Conservation (phyloP, 2,329 filamentous ascomycete species). For the Epichloe gansuensis region DNA sequence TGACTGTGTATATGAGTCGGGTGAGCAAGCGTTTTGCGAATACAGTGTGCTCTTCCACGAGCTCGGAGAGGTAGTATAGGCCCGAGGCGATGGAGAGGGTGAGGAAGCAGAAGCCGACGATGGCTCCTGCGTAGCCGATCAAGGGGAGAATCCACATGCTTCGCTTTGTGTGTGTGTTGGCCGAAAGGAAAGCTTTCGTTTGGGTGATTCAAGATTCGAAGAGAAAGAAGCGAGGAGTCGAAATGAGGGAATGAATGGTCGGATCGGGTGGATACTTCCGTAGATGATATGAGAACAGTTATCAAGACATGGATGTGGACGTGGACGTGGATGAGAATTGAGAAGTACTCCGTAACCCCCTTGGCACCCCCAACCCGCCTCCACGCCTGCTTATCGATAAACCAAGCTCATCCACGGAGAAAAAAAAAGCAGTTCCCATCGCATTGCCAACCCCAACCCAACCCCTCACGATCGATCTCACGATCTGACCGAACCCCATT, state of each 20-base stretch:
- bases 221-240: too few relatives aligned
- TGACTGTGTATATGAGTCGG: slow-evolving; percentile 71
- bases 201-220: not conserved
- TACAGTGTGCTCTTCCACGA: slow-evolving; percentile 96
- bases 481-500: not conserved
- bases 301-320: not conserved
- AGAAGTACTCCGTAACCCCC: not conserved
- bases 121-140: slow-evolving; percentile 75
- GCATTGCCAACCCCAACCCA: not conserved
- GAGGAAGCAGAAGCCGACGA: slow-evolving; percentile 84
- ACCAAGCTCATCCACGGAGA: slow-evolving; percentile 1
- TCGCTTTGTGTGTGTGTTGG: not conserved
- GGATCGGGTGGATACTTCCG: too few relatives aligned
- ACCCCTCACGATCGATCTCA: not conserved
- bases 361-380: too few relatives aligned
- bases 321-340: not conserved
- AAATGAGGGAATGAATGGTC: too few relatives aligned
- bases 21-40: slow-evolving; percentile 77
- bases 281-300: too few relatives aligned
- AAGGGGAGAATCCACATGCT: slow-evolving; percentile 94
- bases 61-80: slow-evolving; percentile 93
- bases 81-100: slow-evolving; percentile 96
- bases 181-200: not conserved
- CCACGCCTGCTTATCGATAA: slow-evolving; percentile 8
- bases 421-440: not conserved